phyloP scores from a whole-genome alignment of 2,329 filamentous ascomycete genomes.

The Botrytis fragariae region DNA sequence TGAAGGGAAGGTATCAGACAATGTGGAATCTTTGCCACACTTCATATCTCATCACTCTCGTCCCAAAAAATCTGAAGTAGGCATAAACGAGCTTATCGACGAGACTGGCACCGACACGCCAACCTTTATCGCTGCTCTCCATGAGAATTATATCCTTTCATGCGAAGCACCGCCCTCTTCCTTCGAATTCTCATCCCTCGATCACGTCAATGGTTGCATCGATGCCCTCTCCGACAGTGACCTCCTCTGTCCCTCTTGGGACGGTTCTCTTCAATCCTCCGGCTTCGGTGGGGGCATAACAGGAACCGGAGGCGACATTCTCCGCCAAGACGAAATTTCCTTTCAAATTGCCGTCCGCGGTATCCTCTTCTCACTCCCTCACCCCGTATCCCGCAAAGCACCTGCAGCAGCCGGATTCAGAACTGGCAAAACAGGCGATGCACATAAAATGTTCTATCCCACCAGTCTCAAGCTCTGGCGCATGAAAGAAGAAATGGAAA shows the following conservation, averaged over 20 bases:
- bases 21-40: constrained; percentile 56
- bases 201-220: constrained; percentile 81
- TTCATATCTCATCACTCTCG: constrained; percentile 57
- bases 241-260: constrained; percentile 72
- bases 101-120: constrained; percentile 90
- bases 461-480: constrained; percentile 81
- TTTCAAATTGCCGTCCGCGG: constrained; percentile 90
- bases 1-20: constrained; percentile 50
- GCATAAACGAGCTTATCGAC: constrained; percentile 76
- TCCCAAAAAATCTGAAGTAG: constrained; percentile 62
- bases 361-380: constrained; percentile 78
- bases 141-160: constrained; percentile 90
- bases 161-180: constrained; percentile 59
- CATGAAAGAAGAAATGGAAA: constrained; percentile 76
- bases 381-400: constrained; percentile 73
- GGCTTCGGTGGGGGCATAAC: constrained; percentile 49
- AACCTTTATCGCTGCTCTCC: constrained; percentile 84
- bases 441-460: constrained; percentile 91
- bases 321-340: constrained; percentile 90
- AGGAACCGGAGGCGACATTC: constrained; percentile 64
- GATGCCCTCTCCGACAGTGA: constrained; percentile 86
- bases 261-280: constrained; percentile 62
- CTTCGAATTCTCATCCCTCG: constrained; percentile 61
- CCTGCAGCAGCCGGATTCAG: constrained; percentile 37
- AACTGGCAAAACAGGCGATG: constrained; percentile 51